Percentiles rank a stretch among this genome's conserved stretches.
Conservation (phyloP, 1,284 basidiomycete species). For the Ceratobasidium sp. region DNA sequence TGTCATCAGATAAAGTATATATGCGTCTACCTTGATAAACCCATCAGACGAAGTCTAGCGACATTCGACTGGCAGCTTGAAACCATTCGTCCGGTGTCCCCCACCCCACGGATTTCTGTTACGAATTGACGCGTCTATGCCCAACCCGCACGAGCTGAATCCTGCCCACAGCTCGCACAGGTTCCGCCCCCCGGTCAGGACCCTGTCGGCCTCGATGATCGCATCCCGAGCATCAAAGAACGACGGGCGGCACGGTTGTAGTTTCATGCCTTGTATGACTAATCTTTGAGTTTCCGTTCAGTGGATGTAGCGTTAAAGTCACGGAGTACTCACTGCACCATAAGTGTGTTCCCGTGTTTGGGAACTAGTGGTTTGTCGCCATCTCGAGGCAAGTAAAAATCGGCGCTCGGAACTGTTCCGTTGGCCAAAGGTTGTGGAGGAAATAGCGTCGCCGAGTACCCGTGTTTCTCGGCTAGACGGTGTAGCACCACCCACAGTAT, state of each 20-base stretch:
- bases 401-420: conserved; percentile 70
- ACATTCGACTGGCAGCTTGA: no score
- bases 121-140: no score
- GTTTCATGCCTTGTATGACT: conserved; percentile 91
- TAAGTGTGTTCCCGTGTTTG: conserved; percentile 91
- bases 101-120: no score
- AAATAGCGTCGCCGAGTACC: conserved; percentile 82
- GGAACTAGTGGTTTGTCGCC: conserved; percentile 75
- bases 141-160: background rate
- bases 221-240: conserved; percentile 95
- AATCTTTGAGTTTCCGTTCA: conserved; percentile 61
- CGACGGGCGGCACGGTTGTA: conserved; percentile 89
- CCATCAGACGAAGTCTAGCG: no score
- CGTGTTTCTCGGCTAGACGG: conserved; percentile 82
- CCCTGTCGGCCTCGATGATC: conserved; percentile 90
- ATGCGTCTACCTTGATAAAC: no score
- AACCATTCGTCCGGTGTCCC: no score
- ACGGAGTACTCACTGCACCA: conserved; percentile 72
- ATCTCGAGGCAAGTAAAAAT: conserved; percentile 76
- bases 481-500: conserved; percentile 89
- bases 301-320: conserved; percentile 5
- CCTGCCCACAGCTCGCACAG: conserved; percentile 67
- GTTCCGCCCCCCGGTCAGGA: conserved; percentile 93
- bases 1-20: no score
- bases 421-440: conserved; percentile 84